Conservation (phyloP, 2,329 filamentous ascomycete genomes). For the Aspergillus versicolor region DNA sequence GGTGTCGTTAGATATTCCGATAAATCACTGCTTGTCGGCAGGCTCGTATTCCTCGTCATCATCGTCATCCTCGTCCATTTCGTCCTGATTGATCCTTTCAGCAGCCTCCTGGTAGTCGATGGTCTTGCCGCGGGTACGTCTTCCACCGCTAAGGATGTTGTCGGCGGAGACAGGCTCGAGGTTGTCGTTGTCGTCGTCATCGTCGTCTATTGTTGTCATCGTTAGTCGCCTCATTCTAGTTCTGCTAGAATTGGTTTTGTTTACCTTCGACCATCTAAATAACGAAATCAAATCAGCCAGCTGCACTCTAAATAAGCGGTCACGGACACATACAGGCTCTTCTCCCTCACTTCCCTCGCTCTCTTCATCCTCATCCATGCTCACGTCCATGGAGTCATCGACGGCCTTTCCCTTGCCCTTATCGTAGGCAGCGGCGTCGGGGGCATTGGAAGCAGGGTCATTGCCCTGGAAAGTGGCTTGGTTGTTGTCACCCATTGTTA, state of each 20-base stretch:
- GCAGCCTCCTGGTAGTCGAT: slow-evolving; percentile 95
- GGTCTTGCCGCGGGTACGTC: slow-evolving; percentile 84
- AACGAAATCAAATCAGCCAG: slow-evolving; percentile 18
- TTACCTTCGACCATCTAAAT: slow-evolving; percentile 5
- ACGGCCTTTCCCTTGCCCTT: slow-evolving; percentile 86
- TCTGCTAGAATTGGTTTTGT: not conserved
- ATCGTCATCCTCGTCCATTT: slow-evolving; percentile 57
- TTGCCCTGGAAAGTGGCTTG: slow-evolving; percentile 26
- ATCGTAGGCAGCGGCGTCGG: slow-evolving; percentile 48
- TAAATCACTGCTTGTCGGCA: slow-evolving; percentile 39
- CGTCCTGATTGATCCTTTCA: slow-evolving; percentile 71
- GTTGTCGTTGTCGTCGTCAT: slow-evolving; percentile 71
- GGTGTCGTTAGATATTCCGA: slow-evolving; percentile 8
- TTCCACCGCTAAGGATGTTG: slow-evolving; percentile 78
- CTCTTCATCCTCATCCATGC: slow-evolving; percentile 76
- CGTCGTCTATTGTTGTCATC: slow-evolving; percentile 42
- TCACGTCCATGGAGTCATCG: slow-evolving; percentile 58
- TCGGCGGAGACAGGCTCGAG: slow-evolving; percentile 86
- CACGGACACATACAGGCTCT: slow-evolving; percentile 33
- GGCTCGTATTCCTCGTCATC: slow-evolving; percentile 44
- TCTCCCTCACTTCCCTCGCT: slow-evolving; percentile 62
- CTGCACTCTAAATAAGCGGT: not conserved
- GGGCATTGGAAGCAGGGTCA: slow-evolving; percentile 41
- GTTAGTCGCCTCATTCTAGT: not conserved
- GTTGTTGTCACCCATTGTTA: slow-evolving; percentile 38